A percentile compares a stretch with the other conserved stretches of the same genome.
These are phyloP conservation scores for Cryptococcus amylolentus DNA, from an alignment of 1,284 basidiomycete genomes.

Conservation along the genomic window DNA sequence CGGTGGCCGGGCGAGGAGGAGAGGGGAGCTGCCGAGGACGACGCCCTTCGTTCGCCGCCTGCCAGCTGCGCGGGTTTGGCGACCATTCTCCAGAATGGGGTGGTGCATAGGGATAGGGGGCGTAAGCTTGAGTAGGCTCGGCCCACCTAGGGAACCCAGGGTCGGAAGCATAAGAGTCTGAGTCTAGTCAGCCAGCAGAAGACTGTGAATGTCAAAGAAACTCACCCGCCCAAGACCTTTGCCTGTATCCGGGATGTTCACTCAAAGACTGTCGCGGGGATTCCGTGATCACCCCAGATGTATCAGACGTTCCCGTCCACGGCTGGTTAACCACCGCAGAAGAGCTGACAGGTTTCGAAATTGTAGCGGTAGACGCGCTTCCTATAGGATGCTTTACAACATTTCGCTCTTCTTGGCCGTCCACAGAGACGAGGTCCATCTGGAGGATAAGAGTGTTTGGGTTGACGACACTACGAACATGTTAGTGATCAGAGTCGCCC, in stretches of 20 bases:
- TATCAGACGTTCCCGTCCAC: background rate
- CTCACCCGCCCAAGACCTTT: too few species aligned
- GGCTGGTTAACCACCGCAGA: background rate
- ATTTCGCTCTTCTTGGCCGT: constrained; percentile 74
- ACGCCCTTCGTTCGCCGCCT: constrained; percentile 2
- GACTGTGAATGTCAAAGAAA: background rate
- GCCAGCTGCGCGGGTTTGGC: constrained; percentile 1
- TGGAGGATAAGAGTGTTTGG: constrained; percentile 80
- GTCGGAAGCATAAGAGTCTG: background rate
- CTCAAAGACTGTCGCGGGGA: constrained; percentile 11
- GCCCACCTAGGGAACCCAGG: background rate
- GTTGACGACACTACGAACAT: constrained; percentile 64
- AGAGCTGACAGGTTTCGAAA: background rate
- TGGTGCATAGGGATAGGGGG: constrained; percentile 3
- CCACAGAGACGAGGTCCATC: constrained; percentile 80
- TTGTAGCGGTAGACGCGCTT: background rate
- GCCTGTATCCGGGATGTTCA: too few species aligned
- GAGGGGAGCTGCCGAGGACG: background rate
- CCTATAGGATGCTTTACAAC: constrained; percentile 71
- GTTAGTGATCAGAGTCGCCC: background rate
- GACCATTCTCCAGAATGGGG: constrained; percentile 6
- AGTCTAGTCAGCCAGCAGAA: background rate
- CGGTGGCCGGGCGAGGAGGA: constrained; percentile 13
- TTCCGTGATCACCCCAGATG: background rate
- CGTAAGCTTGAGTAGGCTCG: background rate